These are phyloP conservation scores for Echites panduratus DNA, from an alignment of 257 asterid species.

Conservation along the genomic window DNA sequence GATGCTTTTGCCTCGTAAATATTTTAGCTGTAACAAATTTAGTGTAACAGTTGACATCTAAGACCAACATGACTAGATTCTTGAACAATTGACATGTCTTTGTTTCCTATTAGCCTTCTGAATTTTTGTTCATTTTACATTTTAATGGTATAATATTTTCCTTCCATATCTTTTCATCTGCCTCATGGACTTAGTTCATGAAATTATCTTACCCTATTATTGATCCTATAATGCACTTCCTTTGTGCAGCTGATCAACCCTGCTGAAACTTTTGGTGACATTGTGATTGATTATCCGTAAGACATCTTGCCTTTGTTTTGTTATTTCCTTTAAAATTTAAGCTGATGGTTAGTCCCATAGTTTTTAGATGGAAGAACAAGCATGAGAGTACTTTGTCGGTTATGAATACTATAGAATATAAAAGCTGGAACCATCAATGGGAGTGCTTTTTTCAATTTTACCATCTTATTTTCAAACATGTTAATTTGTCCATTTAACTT, in stretches of 20 bases:
- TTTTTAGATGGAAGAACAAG: background rate
- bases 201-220: background rate
- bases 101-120: background rate
- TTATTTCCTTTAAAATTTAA: background rate
- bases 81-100: background rate
- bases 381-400: no score
- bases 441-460: no score
- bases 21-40: no score
- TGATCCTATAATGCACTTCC: slow-evolving; percentile 18
- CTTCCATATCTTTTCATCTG: background rate
- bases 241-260: slow-evolving; percentile 80
- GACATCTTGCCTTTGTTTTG: slow-evolving; percentile 34
- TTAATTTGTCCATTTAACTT: no score
- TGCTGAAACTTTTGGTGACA: slow-evolving; percentile 99
- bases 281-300: slow-evolving; percentile 98
- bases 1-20: background rate
- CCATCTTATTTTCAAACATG: no score
- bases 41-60: background rate
- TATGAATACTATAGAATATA: no score
- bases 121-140: background rate
- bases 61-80: background rate
- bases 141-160: background rate
- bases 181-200: background rate
- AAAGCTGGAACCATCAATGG: no score
- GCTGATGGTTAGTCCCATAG: background rate